Conservation (phyloP, 108 stramenopile genomes). For the Discostella pseudostelligera region DNA sequence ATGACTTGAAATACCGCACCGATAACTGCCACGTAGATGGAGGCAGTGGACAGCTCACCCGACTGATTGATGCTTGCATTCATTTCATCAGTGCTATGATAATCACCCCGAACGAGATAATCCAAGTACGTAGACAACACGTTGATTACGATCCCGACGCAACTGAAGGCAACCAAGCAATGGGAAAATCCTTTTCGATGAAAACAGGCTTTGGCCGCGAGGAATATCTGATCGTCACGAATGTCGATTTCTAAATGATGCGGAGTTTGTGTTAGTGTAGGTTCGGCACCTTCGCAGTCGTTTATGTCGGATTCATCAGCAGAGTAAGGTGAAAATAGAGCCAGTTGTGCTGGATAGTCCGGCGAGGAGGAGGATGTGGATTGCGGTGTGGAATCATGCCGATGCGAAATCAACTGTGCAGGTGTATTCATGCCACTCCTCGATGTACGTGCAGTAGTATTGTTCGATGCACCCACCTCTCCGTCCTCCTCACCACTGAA, state of each 20-base stretch:
- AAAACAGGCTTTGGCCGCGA: slow-evolving; percentile 72
- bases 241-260: slow-evolving; percentile 83
- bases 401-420: slow-evolving; percentile 23
- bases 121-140: slow-evolving; percentile 83
- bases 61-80: slow-evolving; percentile 8
- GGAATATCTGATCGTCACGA: slow-evolving; percentile 80
- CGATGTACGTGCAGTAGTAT: too few species aligned
- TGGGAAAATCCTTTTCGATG: slow-evolving; percentile 76
- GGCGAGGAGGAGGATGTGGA: not conserved
- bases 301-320: slow-evolving; percentile 22
- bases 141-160: slow-evolving; percentile 80
- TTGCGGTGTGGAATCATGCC: slow-evolving; percentile 10
- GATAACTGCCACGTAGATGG: slow-evolving; percentile 76
- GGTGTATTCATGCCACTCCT: slow-evolving; percentile 24
- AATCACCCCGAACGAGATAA: slow-evolving; percentile 75
- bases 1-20: slow-evolving; percentile 79
- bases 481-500: not conserved
- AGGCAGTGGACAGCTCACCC: slow-evolving; percentile 39
- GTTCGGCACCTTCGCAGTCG: slow-evolving; percentile 67
- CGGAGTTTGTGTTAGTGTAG: slow-evolving; percentile 65
- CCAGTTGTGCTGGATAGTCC: slow-evolving; percentile 6
- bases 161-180: slow-evolving; percentile 71
- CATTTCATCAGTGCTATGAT: slow-evolving; percentile 13
- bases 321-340: slow-evolving; percentile 25
- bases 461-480: slow-evolving; percentile 2